A percentile compares a stretch with the other conserved stretches of the same genome.
Conservation (phyloP, 2,329 filamentous ascomycete genomes). For the Colletotrichum tropicale region DNA sequence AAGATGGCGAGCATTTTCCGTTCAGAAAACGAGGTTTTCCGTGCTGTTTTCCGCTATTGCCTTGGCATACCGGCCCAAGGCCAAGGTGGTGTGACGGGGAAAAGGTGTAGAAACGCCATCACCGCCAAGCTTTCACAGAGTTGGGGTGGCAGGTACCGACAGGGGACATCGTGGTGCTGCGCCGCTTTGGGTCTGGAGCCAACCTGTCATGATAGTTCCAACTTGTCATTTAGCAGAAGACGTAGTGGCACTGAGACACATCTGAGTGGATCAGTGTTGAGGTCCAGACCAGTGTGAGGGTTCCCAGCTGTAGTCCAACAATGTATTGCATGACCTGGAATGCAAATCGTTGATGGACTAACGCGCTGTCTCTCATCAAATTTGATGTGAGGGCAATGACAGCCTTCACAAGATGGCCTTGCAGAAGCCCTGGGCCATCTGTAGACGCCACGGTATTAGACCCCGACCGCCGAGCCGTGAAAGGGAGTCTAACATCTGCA, state of each 20-base stretch:
- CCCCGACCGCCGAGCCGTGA: not conserved
- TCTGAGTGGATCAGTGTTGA: fast-evolving
- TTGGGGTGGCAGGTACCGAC: not conserved
- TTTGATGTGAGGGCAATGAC: fast-evolving
- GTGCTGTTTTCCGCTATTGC: not conserved
- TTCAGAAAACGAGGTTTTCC: not conserved
- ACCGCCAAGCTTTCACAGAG: not conserved
- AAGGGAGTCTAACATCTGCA: not conserved
- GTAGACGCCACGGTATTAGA: not conserved
- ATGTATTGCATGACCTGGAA: not conserved
- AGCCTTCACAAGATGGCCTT: not conserved
- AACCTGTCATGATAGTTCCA: not conserved
- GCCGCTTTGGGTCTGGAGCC: not conserved
- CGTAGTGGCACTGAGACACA: too few relatives aligned
- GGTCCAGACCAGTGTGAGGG: not conserved
- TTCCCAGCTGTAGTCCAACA: not conserved
- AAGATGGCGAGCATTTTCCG: not conserved
- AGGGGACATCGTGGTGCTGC: not conserved
- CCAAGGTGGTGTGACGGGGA: not conserved
- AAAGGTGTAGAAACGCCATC: not conserved
- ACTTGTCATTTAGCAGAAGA: not conserved
- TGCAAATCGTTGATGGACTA: not conserved
- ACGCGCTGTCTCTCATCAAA: not conserved
- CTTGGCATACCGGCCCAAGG: not conserved
- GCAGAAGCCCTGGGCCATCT: not conserved